Conservation (phyloP, 495 filamentous ascomycete species). For the Haplographium delicatum region DNA sequence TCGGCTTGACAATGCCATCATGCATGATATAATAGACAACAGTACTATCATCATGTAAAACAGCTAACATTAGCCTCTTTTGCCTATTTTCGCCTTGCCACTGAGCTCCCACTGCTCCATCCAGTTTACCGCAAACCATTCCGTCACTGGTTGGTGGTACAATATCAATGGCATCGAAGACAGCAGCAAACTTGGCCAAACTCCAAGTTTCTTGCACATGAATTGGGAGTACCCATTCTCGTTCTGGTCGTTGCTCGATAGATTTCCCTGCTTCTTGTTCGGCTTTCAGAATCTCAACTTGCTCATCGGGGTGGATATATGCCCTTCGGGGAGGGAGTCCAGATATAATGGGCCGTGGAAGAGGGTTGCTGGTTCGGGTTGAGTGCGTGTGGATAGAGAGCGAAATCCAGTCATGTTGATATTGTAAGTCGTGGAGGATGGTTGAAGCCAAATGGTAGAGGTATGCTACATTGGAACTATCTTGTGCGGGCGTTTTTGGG, state of each 20-base stretch:
- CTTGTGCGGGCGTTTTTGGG: background rate
- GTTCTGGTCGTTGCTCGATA: conserved; percentile 47
- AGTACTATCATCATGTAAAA: conserved; percentile 83
- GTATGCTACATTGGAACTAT: conserved; percentile 15
- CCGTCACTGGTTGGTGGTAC: conserved; percentile 33
- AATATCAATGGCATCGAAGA: conserved; percentile 70
- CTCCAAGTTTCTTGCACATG: conserved; percentile 81
- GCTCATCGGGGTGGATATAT: conserved; percentile 92
- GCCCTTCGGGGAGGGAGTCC: conserved; percentile 82
- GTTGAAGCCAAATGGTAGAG: conserved; percentile 52
- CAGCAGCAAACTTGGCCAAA: conserved; percentile 62
- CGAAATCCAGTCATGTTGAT: conserved; percentile 82
- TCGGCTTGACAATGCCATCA: conserved; percentile 91
- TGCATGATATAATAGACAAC: conserved; percentile 93
- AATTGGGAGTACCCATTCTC: conserved; percentile 85
- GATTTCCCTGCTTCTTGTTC: conserved; percentile 32
- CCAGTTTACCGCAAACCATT: conserved; percentile 22
- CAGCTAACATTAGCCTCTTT: conserved; percentile 78
- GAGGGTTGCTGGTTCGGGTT: conserved; percentile 24
- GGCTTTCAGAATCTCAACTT: conserved; percentile 67
- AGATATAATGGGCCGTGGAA: conserved; percentile 65
- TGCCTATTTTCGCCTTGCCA: conserved; percentile 40
- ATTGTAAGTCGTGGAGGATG: conserved; percentile 73
- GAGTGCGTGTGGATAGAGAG: conserved; percentile 57
- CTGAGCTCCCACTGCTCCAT: conserved; percentile 23